phyloP scores from a whole-genome alignment of 257 asterid genomes.

The Lycium barbarum region DNA sequence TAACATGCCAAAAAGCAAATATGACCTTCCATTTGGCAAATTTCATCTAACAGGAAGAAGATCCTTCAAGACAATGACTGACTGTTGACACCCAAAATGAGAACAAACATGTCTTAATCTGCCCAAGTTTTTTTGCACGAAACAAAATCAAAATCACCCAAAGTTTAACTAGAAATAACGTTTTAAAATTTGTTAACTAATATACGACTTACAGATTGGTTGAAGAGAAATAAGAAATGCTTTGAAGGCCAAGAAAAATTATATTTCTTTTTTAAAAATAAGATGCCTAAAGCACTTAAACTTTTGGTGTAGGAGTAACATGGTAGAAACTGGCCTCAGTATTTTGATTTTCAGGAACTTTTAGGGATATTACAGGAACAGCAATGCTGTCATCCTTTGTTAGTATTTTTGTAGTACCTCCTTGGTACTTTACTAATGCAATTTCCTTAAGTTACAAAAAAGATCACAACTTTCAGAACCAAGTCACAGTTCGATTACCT shows the following conservation, averaged over 20 bases:
- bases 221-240: slow-evolving; percentile 10
- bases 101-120: neutral
- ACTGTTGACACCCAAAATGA: slow-evolving; percentile 11
- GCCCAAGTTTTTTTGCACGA: neutral
- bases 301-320: neutral
- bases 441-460: neutral
- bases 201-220: neutral
- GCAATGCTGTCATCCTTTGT: neutral
- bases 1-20: neutral
- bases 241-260: neutral
- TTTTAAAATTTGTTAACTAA: neutral
- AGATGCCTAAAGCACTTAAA: neutral
- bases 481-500: slow-evolving; percentile 52
- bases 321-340: slow-evolving; percentile 12
- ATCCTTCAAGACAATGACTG: neutral
- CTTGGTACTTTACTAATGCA: neutral
- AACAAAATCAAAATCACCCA: neutral
- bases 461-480: neutral
- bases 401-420: neutral
- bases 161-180: neutral
- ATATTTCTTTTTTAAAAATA: neutral
- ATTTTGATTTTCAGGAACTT: neutral
- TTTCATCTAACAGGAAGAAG: neutral
- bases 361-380: neutral
- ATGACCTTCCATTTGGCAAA: slow-evolving; percentile 16